These are phyloP conservation scores for Penstemon eatonii DNA, from an alignment of 257 asterid species.

Conservation along the genomic window DNA sequence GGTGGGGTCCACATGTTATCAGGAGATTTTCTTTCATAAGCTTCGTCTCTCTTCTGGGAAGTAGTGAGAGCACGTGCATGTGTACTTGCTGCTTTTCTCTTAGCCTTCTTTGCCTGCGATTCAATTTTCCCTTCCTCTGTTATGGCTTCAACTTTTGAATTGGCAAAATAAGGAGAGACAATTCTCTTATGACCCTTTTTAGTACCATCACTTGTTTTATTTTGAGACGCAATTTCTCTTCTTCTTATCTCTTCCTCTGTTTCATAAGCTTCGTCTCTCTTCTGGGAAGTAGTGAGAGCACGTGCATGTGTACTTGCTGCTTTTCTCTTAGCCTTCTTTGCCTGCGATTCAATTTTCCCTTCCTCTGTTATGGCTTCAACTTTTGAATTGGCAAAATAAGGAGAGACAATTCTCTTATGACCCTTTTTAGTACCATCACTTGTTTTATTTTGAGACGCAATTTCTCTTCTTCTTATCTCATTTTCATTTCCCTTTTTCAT, in stretches of 20 bases:
- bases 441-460: slow-evolving; percentile 11
- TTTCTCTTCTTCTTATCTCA: slow-evolving; percentile 3
- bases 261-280: slow-evolving; percentile 49
- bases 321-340: slow-evolving; percentile 29
- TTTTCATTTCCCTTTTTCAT: slow-evolving; percentile 8
- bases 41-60: slow-evolving; percentile 61
- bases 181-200: slow-evolving; percentile 22
- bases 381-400: slow-evolving; percentile 41
- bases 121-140: slow-evolving; percentile 13
- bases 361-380: slow-evolving; percentile 9
- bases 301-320: not conserved
- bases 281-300: slow-evolving; percentile 58
- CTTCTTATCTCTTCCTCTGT: not conserved
- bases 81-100: slow-evolving; percentile 5
- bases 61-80: slow-evolving; percentile 39
- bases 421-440: slow-evolving; percentile 14
- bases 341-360: slow-evolving; percentile 10
- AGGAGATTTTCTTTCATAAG: slow-evolving; percentile 57
- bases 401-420: slow-evolving; percentile 41
- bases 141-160: slow-evolving; percentile 15
- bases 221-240: not conserved
- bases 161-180: slow-evolving; percentile 56
- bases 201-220: slow-evolving; percentile 16
- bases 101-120: slow-evolving; percentile 26
- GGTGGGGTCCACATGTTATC: slow-evolving; percentile 82